Base-by-base conservation (phyloP, 345 rosid genomes). In the Eucalyptus decipiens region DNA sequence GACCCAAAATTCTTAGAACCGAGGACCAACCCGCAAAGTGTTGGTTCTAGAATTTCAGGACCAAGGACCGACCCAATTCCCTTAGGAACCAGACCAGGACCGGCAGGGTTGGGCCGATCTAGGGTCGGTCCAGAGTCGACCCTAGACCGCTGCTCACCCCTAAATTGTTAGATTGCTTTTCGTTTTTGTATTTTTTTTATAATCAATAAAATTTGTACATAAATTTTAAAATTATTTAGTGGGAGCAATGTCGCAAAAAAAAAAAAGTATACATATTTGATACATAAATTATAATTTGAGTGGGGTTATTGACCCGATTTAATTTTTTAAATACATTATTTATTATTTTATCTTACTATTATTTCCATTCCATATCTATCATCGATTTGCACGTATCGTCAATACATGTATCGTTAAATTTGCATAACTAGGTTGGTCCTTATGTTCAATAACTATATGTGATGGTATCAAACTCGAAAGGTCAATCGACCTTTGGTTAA, bases 331-430 rank as follows among this genome's bases (percentile, higher is more conserved):
- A 32, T 3, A 18, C 1, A 4, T 32, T 69, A 32, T 5, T 2
- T 9, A 4, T 69, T 1, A 32, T 32, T 34, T 17, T 13, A 9
- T 69, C 24, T 6, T 5, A 10, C 2, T 21, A 19, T 19, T 37
- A 3, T 37, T 19, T 72, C 0, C 1, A 19, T 37, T 5, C 1
- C 1, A 10, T 72, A 10, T 40, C 15, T 72, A 72, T 37, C 7
- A 3, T 72, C 0, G 1, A 72, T 37, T 19, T 6, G 14, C 28
- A 72, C 2, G 2, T 6, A 11, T 19, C 1, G 0, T 19, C 4
- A 37, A 3, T 10, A 16, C 0, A 11, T 6, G 6, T 4, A 15
- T 9, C 2, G 2, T 2, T 24, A 32, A 69, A 69, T 17, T 34
- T 69, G 24, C 24, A 18, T 13, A 56, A 23, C 1, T 13, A 56